A percentile compares a stretch with the other conserved stretches of the same genome.
phyloP scores from a whole-genome alignment of 2,329 filamentous ascomycete genomes.

The Fusarium tanahbumbuense region DNA sequence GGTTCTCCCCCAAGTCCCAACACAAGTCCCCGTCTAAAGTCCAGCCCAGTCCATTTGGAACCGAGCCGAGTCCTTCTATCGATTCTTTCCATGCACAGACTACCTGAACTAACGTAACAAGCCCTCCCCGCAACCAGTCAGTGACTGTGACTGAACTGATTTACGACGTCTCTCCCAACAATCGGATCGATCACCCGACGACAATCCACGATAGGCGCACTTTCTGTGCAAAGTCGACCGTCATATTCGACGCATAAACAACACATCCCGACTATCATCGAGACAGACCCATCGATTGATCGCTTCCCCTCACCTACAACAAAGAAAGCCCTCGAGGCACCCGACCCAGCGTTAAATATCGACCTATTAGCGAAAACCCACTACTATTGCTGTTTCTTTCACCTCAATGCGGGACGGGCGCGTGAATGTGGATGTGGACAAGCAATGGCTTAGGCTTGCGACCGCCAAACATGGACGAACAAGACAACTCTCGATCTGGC shows the following conservation, averaged over 20 bases:
- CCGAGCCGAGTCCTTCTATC: conserved; percentile 6
- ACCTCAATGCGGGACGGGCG: conserved; percentile 50
- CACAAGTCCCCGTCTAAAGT: background rate
- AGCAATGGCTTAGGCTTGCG: conserved; percentile 60
- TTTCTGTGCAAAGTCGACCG: conserved; percentile 1
- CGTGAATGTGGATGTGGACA: conserved; percentile 54
- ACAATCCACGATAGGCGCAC: conserved; percentile 13
- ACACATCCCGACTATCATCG: background rate
- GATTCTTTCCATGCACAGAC: conserved; percentile 22
- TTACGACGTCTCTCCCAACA: conserved; percentile 24
- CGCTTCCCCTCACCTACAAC: conserved; percentile 6
- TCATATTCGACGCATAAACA: background rate
- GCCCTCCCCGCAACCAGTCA: conserved; percentile 44
- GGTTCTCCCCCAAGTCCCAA: background rate
- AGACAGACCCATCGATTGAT: conserved; percentile 3
- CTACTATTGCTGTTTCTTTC: conserved; percentile 18
- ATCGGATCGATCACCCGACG: conserved; percentile 13
- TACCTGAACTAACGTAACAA: conserved; percentile 27
- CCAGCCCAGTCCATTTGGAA: background rate
- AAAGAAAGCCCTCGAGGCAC: conserved; percentile 22
- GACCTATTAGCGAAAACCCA: conserved; percentile 6
- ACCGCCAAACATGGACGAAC: conserved; percentile 60
- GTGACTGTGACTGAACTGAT: conserved; percentile 18
- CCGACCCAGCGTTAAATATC: conserved; percentile 15
- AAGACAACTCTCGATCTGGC: conserved; percentile 52